These are phyloP conservation scores for Microcyclosporella mali DNA, from an alignment of 2,329 filamentous ascomycete genomes.

Conservation along the genomic window DNA sequence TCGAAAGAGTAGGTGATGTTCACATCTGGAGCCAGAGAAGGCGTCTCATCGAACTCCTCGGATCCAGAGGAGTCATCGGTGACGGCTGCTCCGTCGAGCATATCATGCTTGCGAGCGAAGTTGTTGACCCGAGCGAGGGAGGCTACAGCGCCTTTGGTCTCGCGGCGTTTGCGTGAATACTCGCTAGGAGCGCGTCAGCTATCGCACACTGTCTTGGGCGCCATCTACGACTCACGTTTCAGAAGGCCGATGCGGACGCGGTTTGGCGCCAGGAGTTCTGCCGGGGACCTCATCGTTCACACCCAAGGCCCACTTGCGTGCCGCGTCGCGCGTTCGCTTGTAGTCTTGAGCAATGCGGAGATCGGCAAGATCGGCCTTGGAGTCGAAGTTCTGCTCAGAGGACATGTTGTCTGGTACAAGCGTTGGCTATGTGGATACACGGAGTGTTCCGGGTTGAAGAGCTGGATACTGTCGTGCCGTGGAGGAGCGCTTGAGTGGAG, in stretches of 20 bases:
- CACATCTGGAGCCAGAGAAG: slow-evolving; percentile 41
- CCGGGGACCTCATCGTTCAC: slow-evolving; percentile 23
- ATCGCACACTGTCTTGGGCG: background rate
- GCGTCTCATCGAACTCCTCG: slow-evolving; percentile 40
- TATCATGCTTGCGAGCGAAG: slow-evolving; percentile 40
- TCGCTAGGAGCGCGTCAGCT: slow-evolving; percentile 17
- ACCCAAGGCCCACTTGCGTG: slow-evolving; percentile 48
- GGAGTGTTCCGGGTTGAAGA: background rate
- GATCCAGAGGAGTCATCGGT: slow-evolving; percentile 38
- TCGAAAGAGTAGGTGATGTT: slow-evolving; percentile 52
- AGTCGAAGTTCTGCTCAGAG: slow-evolving; percentile 39
- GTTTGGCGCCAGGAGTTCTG: slow-evolving; percentile 27
- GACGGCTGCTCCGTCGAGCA: slow-evolving; percentile 31
- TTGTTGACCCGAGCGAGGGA: slow-evolving; percentile 24
- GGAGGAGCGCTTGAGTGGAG: slow-evolving; percentile 1
- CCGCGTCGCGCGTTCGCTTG: slow-evolving; percentile 45
- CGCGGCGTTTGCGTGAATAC: slow-evolving; percentile 25
- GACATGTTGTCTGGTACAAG: slow-evolving; percentile 33
- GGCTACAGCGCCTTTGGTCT: slow-evolving; percentile 25
- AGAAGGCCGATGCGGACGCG: slow-evolving; percentile 29
- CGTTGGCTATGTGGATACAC: slow-evolving; percentile 4
- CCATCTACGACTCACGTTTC: slow-evolving; percentile 26
- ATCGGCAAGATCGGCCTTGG: slow-evolving; percentile 49
- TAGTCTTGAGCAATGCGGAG: slow-evolving; percentile 42
- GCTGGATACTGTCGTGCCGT: slow-evolving; percentile 1